These are phyloP conservation scores for Curvularia spicifera DNA, from an alignment of 2,329 filamentous ascomycete species.

Conservation along the genomic window DNA sequence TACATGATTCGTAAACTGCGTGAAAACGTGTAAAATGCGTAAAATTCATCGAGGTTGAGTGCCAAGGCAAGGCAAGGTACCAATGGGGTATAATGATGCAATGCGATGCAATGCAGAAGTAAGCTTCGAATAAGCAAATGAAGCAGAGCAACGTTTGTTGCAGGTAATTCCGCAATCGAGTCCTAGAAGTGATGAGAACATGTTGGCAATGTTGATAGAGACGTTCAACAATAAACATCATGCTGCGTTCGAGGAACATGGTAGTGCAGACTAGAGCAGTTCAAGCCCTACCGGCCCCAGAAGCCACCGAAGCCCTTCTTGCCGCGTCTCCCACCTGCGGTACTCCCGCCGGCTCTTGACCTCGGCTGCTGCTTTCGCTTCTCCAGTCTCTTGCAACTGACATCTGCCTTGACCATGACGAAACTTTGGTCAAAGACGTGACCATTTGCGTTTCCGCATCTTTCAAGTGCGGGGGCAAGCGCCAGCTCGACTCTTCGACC, in stretches of 20 bases:
- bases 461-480: conserved; percentile 47
- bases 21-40: not conserved
- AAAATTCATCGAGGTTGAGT: not conserved
- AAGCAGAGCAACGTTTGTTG: not conserved
- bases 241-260: not conserved
- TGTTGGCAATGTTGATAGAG: not conserved
- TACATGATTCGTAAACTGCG: no score
- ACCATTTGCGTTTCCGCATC: conserved; percentile 49
- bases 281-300: conserved; percentile 20
- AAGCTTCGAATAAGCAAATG: not conserved
- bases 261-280: not conserved
- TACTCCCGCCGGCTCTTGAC: conserved; percentile 21
- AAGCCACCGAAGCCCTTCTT: conserved; percentile 1
- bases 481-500: conserved; percentile 41
- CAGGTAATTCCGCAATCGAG: not conserved
- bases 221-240: not conserved
- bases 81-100: not conserved
- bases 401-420: conserved; percentile 48
- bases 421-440: conserved; percentile 48
- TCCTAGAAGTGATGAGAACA: not conserved
- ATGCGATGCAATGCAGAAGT: not conserved
- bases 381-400: conserved; percentile 44
- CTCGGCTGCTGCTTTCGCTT: conserved; percentile 20
- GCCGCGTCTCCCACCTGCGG: conserved; percentile 16
- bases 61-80: not conserved